Evolutionary conservation across 352 stramenopile species (phyloP), one percentile per base, ranked within the genome.

Genomic region (Phytophthora vignae): DNA sequence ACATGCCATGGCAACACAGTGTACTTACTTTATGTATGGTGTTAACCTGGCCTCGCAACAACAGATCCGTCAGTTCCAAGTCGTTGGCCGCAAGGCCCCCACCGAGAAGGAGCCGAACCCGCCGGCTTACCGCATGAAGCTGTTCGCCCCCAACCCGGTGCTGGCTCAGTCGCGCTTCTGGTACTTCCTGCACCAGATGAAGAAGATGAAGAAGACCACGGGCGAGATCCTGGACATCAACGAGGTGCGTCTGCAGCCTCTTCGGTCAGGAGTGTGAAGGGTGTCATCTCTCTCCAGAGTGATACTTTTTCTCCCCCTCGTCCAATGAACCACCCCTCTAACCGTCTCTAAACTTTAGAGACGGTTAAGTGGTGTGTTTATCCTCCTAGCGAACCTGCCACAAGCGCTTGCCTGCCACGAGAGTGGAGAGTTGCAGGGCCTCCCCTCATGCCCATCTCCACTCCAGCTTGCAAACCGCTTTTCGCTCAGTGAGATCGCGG

Each of bases 141-240:
- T 97, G 60, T 99, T 99, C 83, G 97, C 97, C 36, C 94, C 97
- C 59, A 99, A 99, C 88, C 75, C 90, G 67, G 97, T 99, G 67
- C 95, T 98, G 65, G 98, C 98, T 73, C 99, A 99, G 91, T 99
- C 97, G 67, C 98, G 98, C 83, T 99, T 99, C 93, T 99, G 98
- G 98, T 99, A 99, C 91, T 99, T 99, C 90, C 96, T 99, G 80
- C 98, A 99, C 86, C 97, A 99, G 91, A 99, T 99, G 91, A 96
- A 98, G 78, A 99, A 99, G 93, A 99, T 99, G 98, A 99, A 99
- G 96, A 99, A 99, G 94, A 99, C 97, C 62, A 99, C 98, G 57
- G 98, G 98, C 82, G 98, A 99, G 87, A 99, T 99, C 83, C 87
- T 99, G 60, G 96, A 99, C 85, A 88, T 99, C 72, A 99, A 99